Percentiles rank a stretch among this genome's conserved stretches.
Evolutionary conservation across 345 rosid species (phyloP).

Genomic region (Cochlearia excelsa): DNA sequence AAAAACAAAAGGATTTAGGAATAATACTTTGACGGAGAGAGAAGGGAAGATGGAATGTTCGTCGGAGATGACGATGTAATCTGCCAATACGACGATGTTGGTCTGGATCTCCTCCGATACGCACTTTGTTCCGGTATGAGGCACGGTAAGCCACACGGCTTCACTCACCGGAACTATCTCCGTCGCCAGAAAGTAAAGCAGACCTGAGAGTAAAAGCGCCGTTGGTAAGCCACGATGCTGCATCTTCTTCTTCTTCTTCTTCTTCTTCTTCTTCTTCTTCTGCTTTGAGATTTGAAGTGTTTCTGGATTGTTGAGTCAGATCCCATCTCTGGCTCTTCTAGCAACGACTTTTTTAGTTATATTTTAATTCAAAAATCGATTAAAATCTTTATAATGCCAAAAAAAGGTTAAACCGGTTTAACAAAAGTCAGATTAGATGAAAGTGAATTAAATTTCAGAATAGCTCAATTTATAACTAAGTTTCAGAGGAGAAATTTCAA

Average conservation of each 20-base stretch:
- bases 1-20: too few relatives aligned
- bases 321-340: conserved; percentile 14
- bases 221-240: conserved; percentile 13
- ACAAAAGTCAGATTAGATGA: too few relatives aligned
- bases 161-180: conserved; percentile 33
- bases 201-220: conserved; percentile 21
- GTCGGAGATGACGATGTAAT: conserved; percentile 67
- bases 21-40: conserved; percentile 67
- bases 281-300: not conserved
- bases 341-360: conserved; percentile 3
- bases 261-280: too few relatives aligned
- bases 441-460: too few relatives aligned
- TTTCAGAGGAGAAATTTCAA: too few relatives aligned
- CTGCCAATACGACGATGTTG: conserved; percentile 79
- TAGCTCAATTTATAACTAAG: too few relatives aligned
- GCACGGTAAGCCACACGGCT: conserved; percentile 78
- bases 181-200: conserved; percentile 4
- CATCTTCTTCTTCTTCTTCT: conserved; percentile 15
- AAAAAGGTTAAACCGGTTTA: too few relatives aligned
- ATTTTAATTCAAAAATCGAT: too few relatives aligned
- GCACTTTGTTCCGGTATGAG: conserved; percentile 68
- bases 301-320: conserved; percentile 16
- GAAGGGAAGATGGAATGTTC: conserved; percentile 48
- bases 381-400: too few relatives aligned
- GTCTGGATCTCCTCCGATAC: conserved; percentile 87